Percentiles rank a stretch among this genome's conserved stretches.
phyloP scores from a whole-genome alignment of 495 filamentous ascomycete species.

The Aspergillus avenaceus region DNA sequence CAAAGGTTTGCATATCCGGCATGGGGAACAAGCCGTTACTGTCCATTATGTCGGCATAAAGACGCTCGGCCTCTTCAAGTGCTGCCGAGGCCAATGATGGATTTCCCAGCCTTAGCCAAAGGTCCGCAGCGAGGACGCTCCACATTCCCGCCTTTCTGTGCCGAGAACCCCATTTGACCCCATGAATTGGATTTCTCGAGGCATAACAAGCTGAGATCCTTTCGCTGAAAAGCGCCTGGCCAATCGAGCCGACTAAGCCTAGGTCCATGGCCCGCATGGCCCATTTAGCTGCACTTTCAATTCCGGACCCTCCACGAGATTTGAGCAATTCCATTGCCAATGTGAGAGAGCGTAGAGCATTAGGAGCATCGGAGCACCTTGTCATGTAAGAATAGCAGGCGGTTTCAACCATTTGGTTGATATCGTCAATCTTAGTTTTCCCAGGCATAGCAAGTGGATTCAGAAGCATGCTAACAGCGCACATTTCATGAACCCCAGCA shows the following conservation, averaged over 20 bases:
- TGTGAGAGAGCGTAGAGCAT: conserved; percentile 70
- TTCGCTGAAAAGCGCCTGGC: conserved; percentile 77
- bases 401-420: conserved; percentile 82
- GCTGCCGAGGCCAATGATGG: conserved; percentile 65
- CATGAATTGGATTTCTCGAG: conserved; percentile 59
- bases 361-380: conserved; percentile 69
- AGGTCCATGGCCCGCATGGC: conserved; percentile 74
- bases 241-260: conserved; percentile 65
- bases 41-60: conserved; percentile 61
- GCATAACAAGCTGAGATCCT: conserved; percentile 80
- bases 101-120: conserved; percentile 72
- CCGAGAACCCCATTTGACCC: conserved; percentile 63
- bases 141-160: conserved; percentile 85
- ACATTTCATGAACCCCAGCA: conserved; percentile 90
- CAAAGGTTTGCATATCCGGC: conserved; percentile 55
- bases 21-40: conserved; percentile 51
- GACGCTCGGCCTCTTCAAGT: conserved; percentile 62
- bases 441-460: conserved; percentile 64
- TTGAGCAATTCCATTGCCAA: conserved; percentile 78
- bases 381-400: conserved; percentile 89
- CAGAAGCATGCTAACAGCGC: conserved; percentile 74
- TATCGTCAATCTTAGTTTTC: conserved; percentile 69
- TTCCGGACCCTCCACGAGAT: conserved; percentile 68
- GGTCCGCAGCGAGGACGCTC: conserved; percentile 76
- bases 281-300: conserved; percentile 87